Evolutionary conservation across 257 asterid genomes (phyloP).

Genomic region (Penstemon barbatus): DNA sequence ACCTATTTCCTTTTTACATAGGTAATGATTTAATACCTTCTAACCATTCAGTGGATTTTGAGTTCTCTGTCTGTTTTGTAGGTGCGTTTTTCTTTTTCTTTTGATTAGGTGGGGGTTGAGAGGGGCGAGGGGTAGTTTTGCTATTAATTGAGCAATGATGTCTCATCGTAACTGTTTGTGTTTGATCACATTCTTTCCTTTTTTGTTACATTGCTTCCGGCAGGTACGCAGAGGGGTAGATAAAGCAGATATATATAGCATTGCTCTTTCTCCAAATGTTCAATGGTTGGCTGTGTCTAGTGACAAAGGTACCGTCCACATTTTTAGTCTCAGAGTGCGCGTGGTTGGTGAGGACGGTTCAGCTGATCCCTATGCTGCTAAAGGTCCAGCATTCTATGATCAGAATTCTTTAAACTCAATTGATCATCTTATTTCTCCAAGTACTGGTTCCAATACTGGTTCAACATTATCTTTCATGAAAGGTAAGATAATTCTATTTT

Average conservation of each 20-base stretch:
- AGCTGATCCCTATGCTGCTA: slow-evolving; percentile 45
- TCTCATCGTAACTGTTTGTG: neutral
- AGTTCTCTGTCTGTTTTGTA: neutral
- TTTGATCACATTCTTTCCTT: slow-evolving; percentile 10
- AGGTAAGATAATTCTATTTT: slow-evolving; percentile 46
- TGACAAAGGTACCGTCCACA: slow-evolving; percentile 93
- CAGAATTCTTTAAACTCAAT: slow-evolving; percentile 67
- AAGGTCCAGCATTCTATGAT: slow-evolving; percentile 42
- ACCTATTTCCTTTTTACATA: neutral
- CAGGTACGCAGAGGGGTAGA: slow-evolving; percentile 96
- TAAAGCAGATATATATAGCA: slow-evolving; percentile 77
- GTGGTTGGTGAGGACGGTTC: slow-evolving; percentile 65
- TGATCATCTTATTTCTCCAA: slow-evolving; percentile 71
- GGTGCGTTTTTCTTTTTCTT: neutral
- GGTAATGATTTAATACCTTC: slow-evolving; percentile 12
- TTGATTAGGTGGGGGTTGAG: neutral
- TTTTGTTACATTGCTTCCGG: slow-evolving; percentile 28
- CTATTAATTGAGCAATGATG: neutral
- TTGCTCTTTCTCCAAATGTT: slow-evolving; percentile 83
- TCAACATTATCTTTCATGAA: slow-evolving; percentile 89
- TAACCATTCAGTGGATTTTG: neutral
- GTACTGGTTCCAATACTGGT: slow-evolving; percentile 73
- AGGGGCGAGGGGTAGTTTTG: neutral
- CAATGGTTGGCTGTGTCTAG: slow-evolving; percentile 94
- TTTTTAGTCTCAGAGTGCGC: slow-evolving; percentile 85